Evolutionary conservation across 805 yeast genomes (phyloP), one percentile per base, ranked within the genome.

Genomic region (Priceomyces melissophilus): DNA sequence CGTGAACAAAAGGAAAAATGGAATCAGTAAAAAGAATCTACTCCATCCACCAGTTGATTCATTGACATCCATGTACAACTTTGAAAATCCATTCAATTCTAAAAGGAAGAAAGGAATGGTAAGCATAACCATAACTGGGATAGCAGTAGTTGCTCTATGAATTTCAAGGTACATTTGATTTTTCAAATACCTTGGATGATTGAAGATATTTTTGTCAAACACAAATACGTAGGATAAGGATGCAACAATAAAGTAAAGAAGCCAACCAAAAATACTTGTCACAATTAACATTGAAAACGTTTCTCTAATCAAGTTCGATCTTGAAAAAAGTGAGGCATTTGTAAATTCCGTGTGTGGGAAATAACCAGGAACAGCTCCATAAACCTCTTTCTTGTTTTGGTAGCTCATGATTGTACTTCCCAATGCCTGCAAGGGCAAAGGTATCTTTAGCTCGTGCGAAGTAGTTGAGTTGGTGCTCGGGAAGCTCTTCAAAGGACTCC

Each of bases 151-250:
- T 0, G 96, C 96, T 58, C 81, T 83, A 47, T 75, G 67, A 47
- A 91, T 85, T 61, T 93, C 99, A 58, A 87, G 68, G 4, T 77
- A 66, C 78, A 93, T 81, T 69, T 93, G 99, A 67, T 93, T 91
- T 62, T 93, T 93, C 65, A 93, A 75, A 64, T 87, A 91, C 61
- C 96, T 78, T 44, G 99, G 99, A 63, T 93, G 99, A 66, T 91
- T 87, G 76, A 91, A 88, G 44, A 88, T 87, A 40, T 82, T 81
- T 58, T 82, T 84, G 65, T 93, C 97, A 60, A 87, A 93, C 16
- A 93, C 81, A 51, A 84, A 79, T 29, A 72, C 50, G 61, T 86
- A 93, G 9, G 95, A 81, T n/a, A 85, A 53, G 11, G 81, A 71
- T 2, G 98, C 98, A 39, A 81, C 83, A 13, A 67, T 50, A 32